Evolutionary conservation across 108 stramenopile species (phyloP), one percentile per base, ranked within the genome.

Genomic region (Discostella pseudostelligera): DNA sequence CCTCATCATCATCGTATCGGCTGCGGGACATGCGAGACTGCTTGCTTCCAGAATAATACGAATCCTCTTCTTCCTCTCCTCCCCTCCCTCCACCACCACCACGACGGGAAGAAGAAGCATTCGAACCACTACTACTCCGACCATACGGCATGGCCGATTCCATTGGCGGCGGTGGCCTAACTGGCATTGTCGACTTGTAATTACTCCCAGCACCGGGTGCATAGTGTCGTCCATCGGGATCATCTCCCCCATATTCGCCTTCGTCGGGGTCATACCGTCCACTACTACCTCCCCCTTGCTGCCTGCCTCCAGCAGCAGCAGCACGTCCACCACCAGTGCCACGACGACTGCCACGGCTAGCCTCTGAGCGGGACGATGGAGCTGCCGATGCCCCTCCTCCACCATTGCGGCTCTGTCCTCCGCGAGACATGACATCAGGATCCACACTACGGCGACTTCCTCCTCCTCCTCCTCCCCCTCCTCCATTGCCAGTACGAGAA

Each of bases 191-290:
- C 32, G 32, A 32, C 32, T 32, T 32, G 5, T 32, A 32, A 32
- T 32, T 32, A 3, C n/a, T n/a, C 6, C 54, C 65, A 2, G 21
- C 42, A 4, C 66, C 66, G 7, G 74, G 74, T 8, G 74, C 74
- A 40, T 76, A 76, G 28, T 69, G 67, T 19, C 59, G 45, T 16
- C 74, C 74, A 37, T 76, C 74, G 6, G 74, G 74, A 58, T 76
- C 74, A 39, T 76, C 74, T n/a, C 44, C 61, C 12, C 67, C 74
- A 28, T 35, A 76, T 29, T 67, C 66, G 28, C 51, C 40, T 0
- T 67, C 74, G 26, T 67, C 66, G 4, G 74, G 74, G 24, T 76
- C 74, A 35, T 47, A 46, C 10, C 56, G 56, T 24, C 59, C 0
- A n/a, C 43, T 36, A 12, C 40, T 16, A 16, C 46, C 20, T n/a